Evolutionary conservation across 192 early-diverging fungal genomes (phyloP).

Genomic region (Coemansia furcata): DNA sequence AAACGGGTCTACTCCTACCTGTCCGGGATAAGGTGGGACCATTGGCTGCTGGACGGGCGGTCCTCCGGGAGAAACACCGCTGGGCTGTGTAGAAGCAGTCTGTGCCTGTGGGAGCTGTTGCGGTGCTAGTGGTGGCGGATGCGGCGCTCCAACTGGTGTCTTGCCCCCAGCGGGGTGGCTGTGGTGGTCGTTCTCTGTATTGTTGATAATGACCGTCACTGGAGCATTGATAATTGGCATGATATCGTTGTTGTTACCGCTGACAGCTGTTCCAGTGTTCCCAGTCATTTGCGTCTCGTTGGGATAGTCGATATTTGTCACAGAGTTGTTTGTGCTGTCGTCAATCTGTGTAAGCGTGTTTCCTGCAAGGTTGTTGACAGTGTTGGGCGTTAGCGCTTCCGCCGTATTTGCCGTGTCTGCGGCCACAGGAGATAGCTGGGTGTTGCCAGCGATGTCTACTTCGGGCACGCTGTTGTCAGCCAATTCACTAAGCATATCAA

Average conservation of each 20-base stretch:
- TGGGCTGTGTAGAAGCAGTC: neutral
- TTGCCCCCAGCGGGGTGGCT: neutral
- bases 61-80: neutral
- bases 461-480: neutral
- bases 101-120: neutral
- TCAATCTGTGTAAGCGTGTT: conserved; percentile 40
- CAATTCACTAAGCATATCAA: neutral
- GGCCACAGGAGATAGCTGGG: neutral
- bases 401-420: neutral
- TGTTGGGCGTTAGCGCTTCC: neutral
- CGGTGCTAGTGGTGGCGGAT: neutral
- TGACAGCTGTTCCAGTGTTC: conserved; percentile 44
- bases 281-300: conserved; percentile 37
- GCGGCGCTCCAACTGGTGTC: neutral
- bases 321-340: conserved; percentile 25
- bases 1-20: conserved; percentile 2
- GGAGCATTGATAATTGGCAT: conserved; percentile 53
- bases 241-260: conserved; percentile 48
- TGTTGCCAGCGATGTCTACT: neutral
- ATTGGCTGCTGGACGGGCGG: neutral
- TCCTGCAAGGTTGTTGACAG: conserved; percentile 31
- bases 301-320: conserved; percentile 32
- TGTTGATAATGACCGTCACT: conserved; percentile 46
- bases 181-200: neutral
- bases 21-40: neutral